phyloP scores from a whole-genome alignment of 208 protist genomes.

The Trypanosoma melophagium region DNA sequence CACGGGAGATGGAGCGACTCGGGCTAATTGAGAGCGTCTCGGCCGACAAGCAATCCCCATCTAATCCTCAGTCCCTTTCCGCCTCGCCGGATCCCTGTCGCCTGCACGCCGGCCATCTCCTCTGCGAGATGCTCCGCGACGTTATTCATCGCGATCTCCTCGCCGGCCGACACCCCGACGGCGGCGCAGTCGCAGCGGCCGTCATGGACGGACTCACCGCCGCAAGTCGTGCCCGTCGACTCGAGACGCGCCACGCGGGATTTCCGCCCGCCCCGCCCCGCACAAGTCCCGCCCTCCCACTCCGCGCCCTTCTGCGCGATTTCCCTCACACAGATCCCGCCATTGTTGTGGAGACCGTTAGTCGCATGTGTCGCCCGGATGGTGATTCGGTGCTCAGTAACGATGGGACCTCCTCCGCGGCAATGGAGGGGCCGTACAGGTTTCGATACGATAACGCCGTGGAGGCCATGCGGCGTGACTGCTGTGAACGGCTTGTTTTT shows the following conservation, averaged over 20 bases:
- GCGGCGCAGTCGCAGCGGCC: slow-evolving; percentile 25
- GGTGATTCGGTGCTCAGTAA: slow-evolving; percentile 26
- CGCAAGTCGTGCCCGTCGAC: slow-evolving; percentile 7
- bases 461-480: slow-evolving; percentile 42
- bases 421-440: slow-evolving; percentile 27
- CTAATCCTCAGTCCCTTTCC: neutral
- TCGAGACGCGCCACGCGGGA: slow-evolving; percentile 12
- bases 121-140: slow-evolving; percentile 34
- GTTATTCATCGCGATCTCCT: slow-evolving; percentile 30
- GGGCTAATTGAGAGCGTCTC: slow-evolving; percentile 51
- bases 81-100: slow-evolving; percentile 34
- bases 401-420: slow-evolving; percentile 16
- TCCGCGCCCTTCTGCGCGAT: slow-evolving; percentile 18
- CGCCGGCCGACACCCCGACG: slow-evolving; percentile 30
- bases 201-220: slow-evolving; percentile 37
- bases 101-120: slow-evolving; percentile 32
- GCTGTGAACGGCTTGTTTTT: slow-evolving; percentile 73
- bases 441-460: slow-evolving; percentile 36
- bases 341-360: slow-evolving; percentile 14
- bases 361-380: slow-evolving; percentile 25
- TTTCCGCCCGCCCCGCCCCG: slow-evolving; percentile 22
- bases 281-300: slow-evolving; percentile 17
- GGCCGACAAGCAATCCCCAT: neutral
- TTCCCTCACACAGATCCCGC: slow-evolving; percentile 4
- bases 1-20: slow-evolving; percentile 43